Evolutionary conservation across 306 rosid genomes (phyloP), one percentile per base, ranked within the genome.

Genomic region (Lablab purpureus): DNA sequence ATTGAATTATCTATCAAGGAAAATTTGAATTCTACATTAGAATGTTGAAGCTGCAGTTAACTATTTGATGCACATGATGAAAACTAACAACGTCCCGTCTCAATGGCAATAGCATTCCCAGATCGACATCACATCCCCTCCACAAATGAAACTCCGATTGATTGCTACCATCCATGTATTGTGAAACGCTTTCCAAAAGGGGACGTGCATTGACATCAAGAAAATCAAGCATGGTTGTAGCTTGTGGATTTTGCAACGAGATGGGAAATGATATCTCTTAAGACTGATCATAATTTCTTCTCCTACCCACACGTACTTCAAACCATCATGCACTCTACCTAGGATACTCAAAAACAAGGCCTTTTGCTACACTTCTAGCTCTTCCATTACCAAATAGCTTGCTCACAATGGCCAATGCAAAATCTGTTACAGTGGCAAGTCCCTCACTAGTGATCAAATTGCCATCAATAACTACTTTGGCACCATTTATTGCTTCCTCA

Each of bases 301-400:
- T 59, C 67, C 56, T 27, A 67, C 67, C 78, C 4, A 25, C 50
- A 54, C 41, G 65, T 66, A 80, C 67, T 56, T 77, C 32, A 67
- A 78, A 46, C 19, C 49, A 54, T 54, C 10, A 34, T 34, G 40
- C 40, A 74, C 79, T 71, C 77, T 87, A 88, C 78, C 75, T 85
- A 15, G 89, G 97, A 87, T 89, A 88, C 72, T 92, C 89, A 43
- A 88, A 88, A 82, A 92, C 96, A 75, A 95, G 92, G 78, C 97
- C 99, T 84, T 90, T 97, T 60, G 99, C 98, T 34, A 95, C 96
- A 84, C 99, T 92, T 90, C 94, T 92, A 22, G 97, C 98, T 80
- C 99, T 92, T 17, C 87, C 96, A 83, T 86, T 84, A 47, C 97
- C 98, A 78, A 88, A 90, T 41, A 92, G 88, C 86, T 95, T 92